These are phyloP conservation scores for Coriaria nepalensis DNA, from an alignment of 306 rosid species.

Conservation along the genomic window DNA sequence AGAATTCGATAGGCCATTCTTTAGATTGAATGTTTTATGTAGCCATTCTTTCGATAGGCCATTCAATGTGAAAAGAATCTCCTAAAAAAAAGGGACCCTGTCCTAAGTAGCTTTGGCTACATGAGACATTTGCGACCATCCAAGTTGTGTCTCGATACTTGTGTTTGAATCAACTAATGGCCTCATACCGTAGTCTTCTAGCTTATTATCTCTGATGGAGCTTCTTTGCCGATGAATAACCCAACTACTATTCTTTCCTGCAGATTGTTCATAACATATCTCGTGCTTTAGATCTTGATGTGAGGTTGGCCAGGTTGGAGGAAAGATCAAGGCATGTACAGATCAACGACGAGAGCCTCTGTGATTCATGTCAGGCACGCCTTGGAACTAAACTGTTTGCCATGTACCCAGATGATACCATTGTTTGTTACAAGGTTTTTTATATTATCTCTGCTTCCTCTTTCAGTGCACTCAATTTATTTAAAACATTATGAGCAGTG, in stretches of 20 bases:
- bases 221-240: conserved; percentile 1
- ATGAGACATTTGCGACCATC: too few species aligned
- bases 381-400: conserved; percentile 96
- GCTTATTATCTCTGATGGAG: not conserved
- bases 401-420: conserved; percentile 92
- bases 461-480: not conserved
- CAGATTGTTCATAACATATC: conserved; percentile 86
- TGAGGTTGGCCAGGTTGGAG: conserved; percentile 86
- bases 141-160: too few species aligned
- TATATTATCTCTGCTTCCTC: conserved; percentile 6
- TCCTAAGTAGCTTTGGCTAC: too few species aligned
- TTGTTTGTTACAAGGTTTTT: conserved; percentile 90
- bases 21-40: too few species aligned
- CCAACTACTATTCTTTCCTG: conserved; percentile 8
- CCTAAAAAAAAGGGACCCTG: too few species aligned
- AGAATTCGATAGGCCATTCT: too few species aligned
- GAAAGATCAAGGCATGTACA: conserved; percentile 90
- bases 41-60: too few species aligned
- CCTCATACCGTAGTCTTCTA: too few species aligned
- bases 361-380: conserved; percentile 93
- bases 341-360: conserved; percentile 90
- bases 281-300: conserved; percentile 77
- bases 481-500: too few species aligned
- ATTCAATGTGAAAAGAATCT: too few species aligned
- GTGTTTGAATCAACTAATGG: too few species aligned